These are phyloP conservation scores for Garcia nutans DNA, from an alignment of 345 rosid genomes.

Conservation along the genomic window DNA sequence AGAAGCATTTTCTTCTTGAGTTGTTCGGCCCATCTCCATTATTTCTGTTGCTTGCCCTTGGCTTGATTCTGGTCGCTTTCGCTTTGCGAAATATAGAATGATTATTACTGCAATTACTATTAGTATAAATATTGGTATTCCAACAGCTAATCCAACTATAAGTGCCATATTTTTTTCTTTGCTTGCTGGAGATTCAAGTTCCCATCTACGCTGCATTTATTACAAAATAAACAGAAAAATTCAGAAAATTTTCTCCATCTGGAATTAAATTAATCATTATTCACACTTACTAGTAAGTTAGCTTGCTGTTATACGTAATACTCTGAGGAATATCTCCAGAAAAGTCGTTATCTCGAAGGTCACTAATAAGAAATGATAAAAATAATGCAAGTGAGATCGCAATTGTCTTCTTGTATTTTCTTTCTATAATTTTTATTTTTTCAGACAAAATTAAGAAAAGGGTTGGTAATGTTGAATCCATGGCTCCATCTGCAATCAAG, in stretches of 20 bases:
- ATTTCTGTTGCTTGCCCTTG: not conserved
- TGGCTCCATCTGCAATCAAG: too few relatives aligned
- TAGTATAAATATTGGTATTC: not conserved
- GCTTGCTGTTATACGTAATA: not conserved
- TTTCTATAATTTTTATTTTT: too few relatives aligned
- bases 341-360: not conserved
- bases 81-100: not conserved
- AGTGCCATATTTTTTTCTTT: not conserved
- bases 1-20: not conserved
- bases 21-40: not conserved
- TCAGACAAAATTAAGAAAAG: too few relatives aligned
- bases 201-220: not conserved
- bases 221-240: not conserved
- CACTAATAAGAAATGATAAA: not conserved
- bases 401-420: too few relatives aligned
- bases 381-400: not conserved
- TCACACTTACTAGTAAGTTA: not conserved
- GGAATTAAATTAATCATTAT: not conserved
- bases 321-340: not conserved
- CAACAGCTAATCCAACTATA: conserved; percentile 1
- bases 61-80: not conserved
- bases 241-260: not conserved
- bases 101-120: not conserved
- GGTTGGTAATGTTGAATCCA: too few relatives aligned
- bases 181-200: not conserved